phyloP scores from a whole-genome alignment of 371 early-diverging fungal genomes.

The Apophysomyces sp. region DNA sequence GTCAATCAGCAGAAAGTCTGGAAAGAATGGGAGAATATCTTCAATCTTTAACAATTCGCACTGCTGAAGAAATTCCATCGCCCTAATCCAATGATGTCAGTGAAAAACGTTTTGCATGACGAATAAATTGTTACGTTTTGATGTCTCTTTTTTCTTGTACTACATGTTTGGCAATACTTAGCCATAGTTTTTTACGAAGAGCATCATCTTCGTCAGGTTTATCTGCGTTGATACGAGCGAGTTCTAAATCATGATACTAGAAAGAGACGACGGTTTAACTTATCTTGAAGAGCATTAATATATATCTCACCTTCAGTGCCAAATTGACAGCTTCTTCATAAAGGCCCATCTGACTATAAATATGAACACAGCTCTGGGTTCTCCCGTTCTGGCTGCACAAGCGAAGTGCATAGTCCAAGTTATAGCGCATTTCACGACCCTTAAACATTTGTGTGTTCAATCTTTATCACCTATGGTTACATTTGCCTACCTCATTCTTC shows the following conservation, averaged over 20 bases:
- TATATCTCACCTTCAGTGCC: conserved; percentile 62
- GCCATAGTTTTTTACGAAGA: conserved; percentile 86
- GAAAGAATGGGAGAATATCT: conserved; percentile 94
- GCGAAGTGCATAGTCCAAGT: conserved; percentile 84
- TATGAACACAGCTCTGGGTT: conserved; percentile 74
- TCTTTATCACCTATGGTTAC: too few relatives aligned
- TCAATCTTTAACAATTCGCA: conserved; percentile 88
- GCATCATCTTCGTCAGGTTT: conserved; percentile 82
- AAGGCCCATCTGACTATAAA: conserved; percentile 79
- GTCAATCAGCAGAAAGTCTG: conserved; percentile 92
- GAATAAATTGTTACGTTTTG: conserved; percentile 52
- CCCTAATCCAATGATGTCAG: conserved; percentile 42
- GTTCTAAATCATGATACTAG: conserved; percentile 79
- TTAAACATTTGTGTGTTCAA: conserved; percentile 14
- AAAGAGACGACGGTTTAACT: neutral
- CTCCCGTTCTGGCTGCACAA: conserved; percentile 75
- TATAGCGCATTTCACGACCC: conserved; percentile 72
- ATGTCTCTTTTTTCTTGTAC: conserved; percentile 82
- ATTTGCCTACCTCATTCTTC: conserved; percentile 56
- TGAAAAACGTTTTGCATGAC: neutral
- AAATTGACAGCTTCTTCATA: conserved; percentile 86
- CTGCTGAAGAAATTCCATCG: conserved; percentile 78
- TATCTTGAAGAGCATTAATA: too few relatives aligned
- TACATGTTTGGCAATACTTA: conserved; percentile 88
- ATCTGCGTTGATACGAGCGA: conserved; percentile 89